phyloP scores from a whole-genome alignment of 2,329 filamentous ascomycete genomes.

The Calonectria fujianensis region DNA sequence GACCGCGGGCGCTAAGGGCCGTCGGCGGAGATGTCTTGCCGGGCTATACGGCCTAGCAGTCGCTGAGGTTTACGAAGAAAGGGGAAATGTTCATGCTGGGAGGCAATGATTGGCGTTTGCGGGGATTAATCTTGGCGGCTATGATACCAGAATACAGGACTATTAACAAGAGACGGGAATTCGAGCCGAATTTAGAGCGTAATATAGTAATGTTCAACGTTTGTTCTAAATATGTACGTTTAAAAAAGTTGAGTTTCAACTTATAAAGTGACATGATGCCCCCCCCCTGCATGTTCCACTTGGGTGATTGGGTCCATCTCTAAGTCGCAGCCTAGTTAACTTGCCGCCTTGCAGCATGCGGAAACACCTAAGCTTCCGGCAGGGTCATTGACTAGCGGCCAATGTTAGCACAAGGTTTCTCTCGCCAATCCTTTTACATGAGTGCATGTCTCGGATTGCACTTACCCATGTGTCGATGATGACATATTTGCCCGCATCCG shows the following conservation, averaged over 20 bases:
- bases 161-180: background rate
- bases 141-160: constrained; percentile 22
- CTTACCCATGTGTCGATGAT: constrained; percentile 54
- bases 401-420: background rate
- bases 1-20: constrained; percentile 10
- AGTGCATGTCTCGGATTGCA: background rate
- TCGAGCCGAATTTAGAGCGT: background rate
- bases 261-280: background rate
- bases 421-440: no score
- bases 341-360: background rate
- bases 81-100: background rate
- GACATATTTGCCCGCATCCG: constrained; percentile 48
- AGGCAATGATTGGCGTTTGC: constrained; percentile 14
- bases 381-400: constrained; percentile 19
- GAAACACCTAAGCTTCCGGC: background rate
- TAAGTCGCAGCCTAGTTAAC: background rate
- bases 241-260: background rate
- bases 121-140: constrained; percentile 1
- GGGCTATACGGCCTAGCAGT: constrained; percentile 3
- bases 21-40: constrained; percentile 23
- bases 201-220: constrained; percentile 19
- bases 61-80: background rate
- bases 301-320: background rate
- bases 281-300: constrained; percentile 27
- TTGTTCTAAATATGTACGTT: constrained; percentile 1